These are phyloP conservation scores for Eryngium alpinum DNA, from an alignment of 140 eudicot species.

Conservation along the genomic window DNA sequence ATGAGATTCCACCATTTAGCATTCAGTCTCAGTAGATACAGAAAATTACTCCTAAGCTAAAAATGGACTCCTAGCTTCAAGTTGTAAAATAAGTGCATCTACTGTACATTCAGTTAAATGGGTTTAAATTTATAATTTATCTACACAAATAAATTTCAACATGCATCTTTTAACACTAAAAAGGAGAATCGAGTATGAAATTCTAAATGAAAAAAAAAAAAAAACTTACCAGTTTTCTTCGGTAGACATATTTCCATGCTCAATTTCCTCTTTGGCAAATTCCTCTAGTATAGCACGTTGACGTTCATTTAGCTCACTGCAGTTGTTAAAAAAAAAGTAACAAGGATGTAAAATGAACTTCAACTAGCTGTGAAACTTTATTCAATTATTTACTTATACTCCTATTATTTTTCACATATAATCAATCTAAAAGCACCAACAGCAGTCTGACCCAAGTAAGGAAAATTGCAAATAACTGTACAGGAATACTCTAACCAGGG, in stretches of 20 bases:
- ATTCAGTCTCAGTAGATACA: too few species aligned
- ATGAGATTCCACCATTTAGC: too few species aligned
- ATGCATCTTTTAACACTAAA: background rate
- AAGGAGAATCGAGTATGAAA: background rate
- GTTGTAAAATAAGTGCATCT: too few species aligned
- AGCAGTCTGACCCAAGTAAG: background rate
- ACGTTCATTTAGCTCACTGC: slow-evolving; percentile 60
- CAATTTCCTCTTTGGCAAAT: slow-evolving; percentile 61
- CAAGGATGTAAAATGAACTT: slow-evolving; percentile 1
- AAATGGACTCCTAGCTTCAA: too few species aligned
- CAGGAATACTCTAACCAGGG: background rate
- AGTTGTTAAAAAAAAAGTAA: slow-evolving; percentile 8
- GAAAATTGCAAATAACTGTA: background rate
- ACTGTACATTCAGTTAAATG: background rate
- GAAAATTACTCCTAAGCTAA: too few species aligned
- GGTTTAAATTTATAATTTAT: background rate
- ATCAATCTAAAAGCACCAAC: background rate
- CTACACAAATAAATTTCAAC: background rate
- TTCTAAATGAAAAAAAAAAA: background rate
- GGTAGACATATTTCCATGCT: slow-evolving; percentile 35
- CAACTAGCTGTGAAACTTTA: background rate
- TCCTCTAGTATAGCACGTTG: slow-evolving; percentile 89
- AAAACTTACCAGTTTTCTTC: slow-evolving; percentile 59
- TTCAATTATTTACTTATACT: background rate
- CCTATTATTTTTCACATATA: background rate